Evolutionary conservation across 176 grass and related monocot species (phyloP).

Genomic region (Phragmites australis): DNA sequence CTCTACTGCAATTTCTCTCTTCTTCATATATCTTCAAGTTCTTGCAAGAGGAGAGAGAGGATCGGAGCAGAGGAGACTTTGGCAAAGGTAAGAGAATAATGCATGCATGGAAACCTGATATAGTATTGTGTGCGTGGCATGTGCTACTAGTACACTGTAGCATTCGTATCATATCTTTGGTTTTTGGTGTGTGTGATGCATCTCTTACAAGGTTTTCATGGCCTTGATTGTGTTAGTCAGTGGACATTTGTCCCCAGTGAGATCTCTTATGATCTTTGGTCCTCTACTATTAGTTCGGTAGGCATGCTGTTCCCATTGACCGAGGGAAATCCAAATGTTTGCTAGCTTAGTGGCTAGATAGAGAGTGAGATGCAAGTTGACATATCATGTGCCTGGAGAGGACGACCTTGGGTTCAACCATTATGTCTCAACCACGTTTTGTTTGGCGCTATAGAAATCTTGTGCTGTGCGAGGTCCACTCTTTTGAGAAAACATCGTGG

Average conservation of each 20-base stretch:
- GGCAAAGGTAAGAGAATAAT: conserved; percentile 11
- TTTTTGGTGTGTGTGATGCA: background rate
- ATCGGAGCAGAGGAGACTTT: background rate
- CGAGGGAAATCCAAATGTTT: background rate
- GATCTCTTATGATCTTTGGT: conserved; percentile 4
- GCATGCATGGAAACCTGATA: background rate
- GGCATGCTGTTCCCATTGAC: background rate
- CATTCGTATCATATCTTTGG: conserved; percentile 17
- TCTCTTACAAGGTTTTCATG: conserved; percentile 6
- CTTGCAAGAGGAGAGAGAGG: background rate
- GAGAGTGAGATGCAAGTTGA: background rate
- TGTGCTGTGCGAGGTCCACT: background rate
- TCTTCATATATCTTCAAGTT: background rate
- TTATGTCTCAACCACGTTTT: conserved; percentile 12
- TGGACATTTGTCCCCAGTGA: background rate
- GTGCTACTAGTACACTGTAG: background rate
- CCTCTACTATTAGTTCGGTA: background rate
- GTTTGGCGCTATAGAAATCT: background rate
- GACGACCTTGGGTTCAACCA: background rate
- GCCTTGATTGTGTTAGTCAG: background rate
- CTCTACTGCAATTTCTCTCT: conserved; percentile 1
- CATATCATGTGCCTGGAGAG: background rate
- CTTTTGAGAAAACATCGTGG: background rate
- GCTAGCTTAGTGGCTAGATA: background rate
- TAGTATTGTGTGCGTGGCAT: background rate